A percentile compares a stretch with the other conserved stretches of the same genome.
phyloP scores from a whole-genome alignment of 371 early-diverging fungal genomes.

The Mortierella sp. region DNA sequence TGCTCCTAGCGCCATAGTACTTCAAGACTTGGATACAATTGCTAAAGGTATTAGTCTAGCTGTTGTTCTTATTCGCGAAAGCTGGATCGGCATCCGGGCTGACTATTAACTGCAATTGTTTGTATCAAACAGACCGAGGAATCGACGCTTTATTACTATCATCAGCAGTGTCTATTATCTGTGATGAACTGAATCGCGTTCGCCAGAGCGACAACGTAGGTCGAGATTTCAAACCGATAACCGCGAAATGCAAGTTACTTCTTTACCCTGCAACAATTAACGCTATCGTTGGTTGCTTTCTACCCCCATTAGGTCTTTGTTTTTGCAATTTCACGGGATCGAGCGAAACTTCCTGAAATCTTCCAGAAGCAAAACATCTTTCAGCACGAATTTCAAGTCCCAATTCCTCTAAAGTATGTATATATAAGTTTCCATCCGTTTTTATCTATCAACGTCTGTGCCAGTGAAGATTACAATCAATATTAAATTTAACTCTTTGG shows the following conservation, averaged over 20 bases:
- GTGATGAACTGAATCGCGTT: constrained; percentile 35
- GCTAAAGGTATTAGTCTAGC: constrained; percentile 29
- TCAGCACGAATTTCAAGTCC: constrained; percentile 42
- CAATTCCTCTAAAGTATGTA: constrained; percentile 39
- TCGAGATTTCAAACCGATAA: background rate
- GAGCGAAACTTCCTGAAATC: constrained; percentile 35
- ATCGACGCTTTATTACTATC: constrained; percentile 39
- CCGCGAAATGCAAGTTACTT: background rate
- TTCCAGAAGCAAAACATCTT: constrained; percentile 30
- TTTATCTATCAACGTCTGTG: background rate
- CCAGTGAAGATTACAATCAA: background rate
- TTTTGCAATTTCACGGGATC: constrained; percentile 34
- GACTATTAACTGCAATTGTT: background rate
- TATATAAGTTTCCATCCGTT: background rate
- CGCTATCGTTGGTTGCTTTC: background rate
- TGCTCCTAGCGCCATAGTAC: constrained; percentile 37
- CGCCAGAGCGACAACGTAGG: constrained; percentile 31
- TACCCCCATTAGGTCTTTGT: constrained; percentile 35
- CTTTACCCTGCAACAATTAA: background rate
- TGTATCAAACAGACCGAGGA: constrained; percentile 21
- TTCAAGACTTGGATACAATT: constrained; percentile 42
- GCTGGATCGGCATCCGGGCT: too few species aligned
- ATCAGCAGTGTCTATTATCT: constrained; percentile 28
- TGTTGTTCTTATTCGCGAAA: background rate
- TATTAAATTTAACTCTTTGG: background rate